Base-by-base conservation (phyloP, 192 early-diverging fungal genomes). In the Rhizophagus prolifer region DNA sequence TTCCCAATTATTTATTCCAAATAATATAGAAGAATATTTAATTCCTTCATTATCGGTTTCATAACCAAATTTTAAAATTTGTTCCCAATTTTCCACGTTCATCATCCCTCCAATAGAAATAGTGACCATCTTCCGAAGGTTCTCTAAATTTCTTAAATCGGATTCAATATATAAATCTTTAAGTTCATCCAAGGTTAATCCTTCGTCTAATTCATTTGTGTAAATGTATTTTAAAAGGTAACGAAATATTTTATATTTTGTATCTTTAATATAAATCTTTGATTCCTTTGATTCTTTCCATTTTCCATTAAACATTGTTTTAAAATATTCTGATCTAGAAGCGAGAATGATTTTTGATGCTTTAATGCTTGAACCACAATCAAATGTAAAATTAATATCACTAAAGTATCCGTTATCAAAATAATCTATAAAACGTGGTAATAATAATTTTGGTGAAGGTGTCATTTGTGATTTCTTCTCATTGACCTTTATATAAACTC, bases 271-370 rank as follows among this genome's bases (percentile, higher is more conserved):
- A 58, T 26, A 10, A 38, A 75, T 75, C 21, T 19, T 50, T 47
- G 16, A 38, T 26, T 38, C 26, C 0, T 75, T 50, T 64, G 54
- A 58, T 64, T 75, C 73, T 47, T 26, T 14, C 73, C 73, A 75
- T 64, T 75, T 44, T 14, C 54, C 73, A 28, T 54, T 54, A 62
- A 75, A 59, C 58, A 75, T 58, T 26, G 23, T 75, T 23, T 75
- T 54, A 64, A 75, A 75, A 75, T 75, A 75, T 30, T 14, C 31
- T 28, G 73, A 75, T 46, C 73, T 75, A 44, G 73, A 58, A 23
- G 61, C 73, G 5, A 75, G 28, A 23, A 75, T 58, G 4, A 75
- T 62, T 64, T 23, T 50, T 58, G 50, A 54, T 14, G 36, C 73
- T 26, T 64, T 64, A 30, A 75, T 38, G 12, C n/a, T 19, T 25